Evolutionary conservation across 176 grass and related monocot species (phyloP).

Genomic region (Musa schizocarpa): DNA sequence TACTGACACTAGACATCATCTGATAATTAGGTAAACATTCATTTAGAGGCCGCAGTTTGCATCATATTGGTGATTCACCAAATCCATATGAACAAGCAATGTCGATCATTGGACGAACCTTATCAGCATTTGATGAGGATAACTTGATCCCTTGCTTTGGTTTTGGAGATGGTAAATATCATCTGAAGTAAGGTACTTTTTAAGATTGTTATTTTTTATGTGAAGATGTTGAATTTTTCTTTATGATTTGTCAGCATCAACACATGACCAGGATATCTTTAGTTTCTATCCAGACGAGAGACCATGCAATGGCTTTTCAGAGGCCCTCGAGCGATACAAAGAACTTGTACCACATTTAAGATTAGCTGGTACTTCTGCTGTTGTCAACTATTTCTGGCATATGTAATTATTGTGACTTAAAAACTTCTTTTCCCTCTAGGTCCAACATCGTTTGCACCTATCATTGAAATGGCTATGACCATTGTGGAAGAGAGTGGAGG

Average conservation of each 20-base stretch:
- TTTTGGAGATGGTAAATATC: constrained; percentile 10
- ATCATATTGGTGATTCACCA: constrained; percentile 5
- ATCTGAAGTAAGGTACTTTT: neutral
- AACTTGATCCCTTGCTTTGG: constrained; percentile 19
- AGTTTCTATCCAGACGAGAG: constrained; percentile 8
- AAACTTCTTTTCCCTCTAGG: neutral
- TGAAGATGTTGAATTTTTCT: neutral
- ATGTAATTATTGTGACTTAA: neutral
- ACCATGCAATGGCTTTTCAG: constrained; percentile 18
- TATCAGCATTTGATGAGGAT: constrained; percentile 16
- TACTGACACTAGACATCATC: neutral
- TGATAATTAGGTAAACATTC: constrained; percentile 15
- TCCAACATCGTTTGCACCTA: constrained; percentile 15
- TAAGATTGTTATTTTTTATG: neutral
- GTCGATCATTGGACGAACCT: constrained; percentile 16
- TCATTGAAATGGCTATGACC: constrained; percentile 19
- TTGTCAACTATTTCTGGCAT: neutral
- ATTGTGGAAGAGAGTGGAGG: constrained; percentile 17
- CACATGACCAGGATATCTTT: constrained; percentile 11
- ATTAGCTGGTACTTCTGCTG: constrained; percentile 10
- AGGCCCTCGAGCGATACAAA: constrained; percentile 5
- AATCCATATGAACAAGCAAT: constrained; percentile 20
- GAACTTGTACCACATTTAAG: constrained; percentile 11
- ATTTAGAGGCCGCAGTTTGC: constrained; percentile 8
- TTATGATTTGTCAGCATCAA: constrained; percentile 16